Conservation (phyloP, 2,329 filamentous ascomycete genomes). For the Byssochlamys sp. region DNA sequence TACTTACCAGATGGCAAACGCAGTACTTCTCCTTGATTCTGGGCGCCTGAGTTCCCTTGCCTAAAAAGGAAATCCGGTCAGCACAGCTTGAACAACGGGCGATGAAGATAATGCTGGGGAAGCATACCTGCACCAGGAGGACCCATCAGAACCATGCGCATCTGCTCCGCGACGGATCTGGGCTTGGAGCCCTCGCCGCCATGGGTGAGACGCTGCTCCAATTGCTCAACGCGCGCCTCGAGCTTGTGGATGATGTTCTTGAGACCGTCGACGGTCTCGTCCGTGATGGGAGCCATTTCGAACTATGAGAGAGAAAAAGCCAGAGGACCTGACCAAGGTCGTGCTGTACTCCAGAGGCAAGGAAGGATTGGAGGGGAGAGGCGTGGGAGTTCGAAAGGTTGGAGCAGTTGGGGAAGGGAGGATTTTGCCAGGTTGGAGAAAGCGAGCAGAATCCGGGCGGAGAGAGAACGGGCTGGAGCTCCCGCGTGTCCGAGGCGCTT, state of each 20-base stretch:
- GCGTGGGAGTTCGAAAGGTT: slow-evolving; percentile 1
- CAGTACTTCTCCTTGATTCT: slow-evolving; percentile 97
- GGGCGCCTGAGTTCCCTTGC: slow-evolving; percentile 96
- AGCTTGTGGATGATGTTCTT: slow-evolving; percentile 75
- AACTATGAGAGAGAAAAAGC: slow-evolving; percentile 8
- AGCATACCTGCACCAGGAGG: slow-evolving; percentile 86
- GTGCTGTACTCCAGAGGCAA: slow-evolving; percentile 10
- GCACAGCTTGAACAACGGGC: slow-evolving; percentile 1
- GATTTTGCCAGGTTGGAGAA: slow-evolving; percentile 1
- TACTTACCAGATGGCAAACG: slow-evolving; percentile 84
- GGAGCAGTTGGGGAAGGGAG: slow-evolving; percentile 1
- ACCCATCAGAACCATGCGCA: slow-evolving; percentile 96
- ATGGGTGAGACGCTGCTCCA: slow-evolving; percentile 61
- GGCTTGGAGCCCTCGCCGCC: slow-evolving; percentile 42
- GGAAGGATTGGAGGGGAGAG: slow-evolving; percentile 5
- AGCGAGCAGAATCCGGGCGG: slow-evolving; percentile 1
- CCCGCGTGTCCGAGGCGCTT: slow-evolving; percentile 25
- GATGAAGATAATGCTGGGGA: slow-evolving; percentile 9
- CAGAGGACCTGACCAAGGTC: slow-evolving; percentile 18
- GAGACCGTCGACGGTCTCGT: slow-evolving; percentile 68
- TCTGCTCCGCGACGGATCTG: slow-evolving; percentile 49
- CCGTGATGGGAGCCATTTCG: slow-evolving; percentile 79
- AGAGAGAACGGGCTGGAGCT: slow-evolving; percentile 10
- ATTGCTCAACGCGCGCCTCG: slow-evolving; percentile 72
- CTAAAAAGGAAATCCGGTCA: slow-evolving; percentile 40